Conservation (phyloP, 805 yeast species). For the Cyberlindnera misumaiensis region DNA sequence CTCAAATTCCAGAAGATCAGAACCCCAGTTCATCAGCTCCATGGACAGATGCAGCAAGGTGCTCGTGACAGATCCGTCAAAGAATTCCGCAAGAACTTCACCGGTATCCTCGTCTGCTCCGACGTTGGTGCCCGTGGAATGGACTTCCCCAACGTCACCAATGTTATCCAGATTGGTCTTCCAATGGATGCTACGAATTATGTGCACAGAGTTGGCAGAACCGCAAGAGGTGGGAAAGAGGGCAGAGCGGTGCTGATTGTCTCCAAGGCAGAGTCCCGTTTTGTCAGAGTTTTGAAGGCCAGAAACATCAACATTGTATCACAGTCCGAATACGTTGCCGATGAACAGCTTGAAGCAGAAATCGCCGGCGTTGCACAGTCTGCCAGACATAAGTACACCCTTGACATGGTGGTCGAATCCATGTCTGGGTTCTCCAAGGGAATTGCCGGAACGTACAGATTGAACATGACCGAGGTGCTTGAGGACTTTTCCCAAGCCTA, state of each 20-base stretch:
- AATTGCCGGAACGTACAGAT: slow-evolving; percentile 25
- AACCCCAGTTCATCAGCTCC: slow-evolving; percentile 39
- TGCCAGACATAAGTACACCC: slow-evolving; percentile 22
- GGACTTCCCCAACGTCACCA: slow-evolving; percentile 85
- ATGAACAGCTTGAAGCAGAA: slow-evolving; percentile 28
- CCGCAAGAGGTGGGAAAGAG: slow-evolving; percentile 83
- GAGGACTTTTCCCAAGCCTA: slow-evolving; percentile 27
- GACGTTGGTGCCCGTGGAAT: slow-evolving; percentile 96
- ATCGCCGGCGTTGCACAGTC: slow-evolving; percentile 22
- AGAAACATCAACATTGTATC: slow-evolving; percentile 51
- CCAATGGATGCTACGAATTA: slow-evolving; percentile 72
- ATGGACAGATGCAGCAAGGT: slow-evolving; percentile 70
- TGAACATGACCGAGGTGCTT: slow-evolving; percentile 26
- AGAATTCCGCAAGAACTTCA: slow-evolving; percentile 38
- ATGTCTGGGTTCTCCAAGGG: slow-evolving; percentile 32
- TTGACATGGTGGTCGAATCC: slow-evolving; percentile 27
- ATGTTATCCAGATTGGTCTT: slow-evolving; percentile 79
- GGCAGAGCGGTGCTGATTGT: slow-evolving; percentile 66
- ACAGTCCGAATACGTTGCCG: slow-evolving; percentile 32
- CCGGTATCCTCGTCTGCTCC: slow-evolving; percentile 69
- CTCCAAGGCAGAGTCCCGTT: slow-evolving; percentile 50
- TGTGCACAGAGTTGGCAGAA: slow-evolving; percentile 91
- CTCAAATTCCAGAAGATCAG: slow-evolving; percentile 18
- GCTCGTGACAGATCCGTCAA: slow-evolving; percentile 56
- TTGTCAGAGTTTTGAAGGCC: slow-evolving; percentile 40